Conservation (phyloP, 306 rosid genomes). For the Potentilla sterilis region DNA sequence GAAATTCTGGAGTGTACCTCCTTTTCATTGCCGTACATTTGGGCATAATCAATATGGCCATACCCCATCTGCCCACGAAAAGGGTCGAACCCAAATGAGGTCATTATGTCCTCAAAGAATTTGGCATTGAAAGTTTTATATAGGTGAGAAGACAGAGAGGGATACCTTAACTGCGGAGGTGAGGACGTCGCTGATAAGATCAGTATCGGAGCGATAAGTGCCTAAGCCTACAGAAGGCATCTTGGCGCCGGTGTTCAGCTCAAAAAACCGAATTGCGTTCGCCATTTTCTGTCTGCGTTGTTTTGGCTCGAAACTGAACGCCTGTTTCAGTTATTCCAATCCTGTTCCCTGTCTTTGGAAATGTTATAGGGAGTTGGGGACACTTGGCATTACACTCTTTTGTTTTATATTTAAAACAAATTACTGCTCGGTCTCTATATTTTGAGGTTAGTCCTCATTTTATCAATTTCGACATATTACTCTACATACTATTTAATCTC, state of each 20-base stretch:
- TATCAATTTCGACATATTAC: too few species aligned
- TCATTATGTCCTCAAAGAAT: neutral
- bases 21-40: conserved; percentile 47
- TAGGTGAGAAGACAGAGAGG: neutral
- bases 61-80: conserved; percentile 48
- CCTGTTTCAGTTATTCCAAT: neutral
- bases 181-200: conserved; percentile 44
- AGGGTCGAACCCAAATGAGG: neutral
- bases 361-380: neutral
- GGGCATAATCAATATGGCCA: conserved; percentile 66
- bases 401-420: neutral
- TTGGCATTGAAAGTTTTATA: neutral
- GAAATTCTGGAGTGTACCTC: conserved; percentile 38
- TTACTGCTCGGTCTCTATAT: too few species aligned
- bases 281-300: conserved; percentile 40
- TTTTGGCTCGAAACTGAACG: neutral
- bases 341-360: neutral
- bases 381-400: neutral
- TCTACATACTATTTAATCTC: too few species aligned
- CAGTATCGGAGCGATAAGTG: conserved; percentile 60
- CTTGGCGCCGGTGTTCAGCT: conserved; percentile 71
- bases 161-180: conserved; percentile 54
- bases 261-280: conserved; percentile 36
- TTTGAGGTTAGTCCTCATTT: too few species aligned
- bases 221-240: conserved; percentile 78